phyloP scores from a whole-genome alignment of 768 basidiomycete species.

The Lentinula raphanica region DNA sequence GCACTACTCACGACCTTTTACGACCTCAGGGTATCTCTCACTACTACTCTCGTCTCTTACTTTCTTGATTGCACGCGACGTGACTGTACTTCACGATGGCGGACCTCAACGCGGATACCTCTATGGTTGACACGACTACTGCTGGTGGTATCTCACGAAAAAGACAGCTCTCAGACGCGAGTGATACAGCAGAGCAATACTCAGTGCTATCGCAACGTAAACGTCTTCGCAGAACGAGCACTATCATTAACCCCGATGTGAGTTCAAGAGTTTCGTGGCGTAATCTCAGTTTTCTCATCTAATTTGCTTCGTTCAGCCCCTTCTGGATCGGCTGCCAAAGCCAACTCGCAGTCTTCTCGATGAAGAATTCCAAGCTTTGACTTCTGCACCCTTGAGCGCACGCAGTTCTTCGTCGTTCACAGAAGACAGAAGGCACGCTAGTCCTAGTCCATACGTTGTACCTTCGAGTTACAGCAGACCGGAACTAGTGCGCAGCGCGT shows the following conservation, averaged over 20 bases:
- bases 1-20: background rate
- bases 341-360: background rate
- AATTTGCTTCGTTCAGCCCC: background rate
- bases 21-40: background rate
- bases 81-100: background rate
- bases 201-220: background rate
- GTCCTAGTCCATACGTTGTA: constrained; percentile 5
- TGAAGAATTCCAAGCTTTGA: constrained; percentile 2
- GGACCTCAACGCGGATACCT: background rate
- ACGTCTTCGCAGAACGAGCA: background rate
- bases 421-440: background rate
- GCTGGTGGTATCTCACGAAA: background rate
- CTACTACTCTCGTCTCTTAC: background rate
- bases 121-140: background rate
- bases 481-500: constrained; percentile 28
- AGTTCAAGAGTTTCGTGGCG: background rate
- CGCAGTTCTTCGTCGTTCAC: constrained; percentile 4
- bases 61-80: background rate
- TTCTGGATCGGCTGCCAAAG: background rate
- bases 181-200: background rate
- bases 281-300: background rate
- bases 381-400: background rate
- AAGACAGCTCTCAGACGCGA: background rate
- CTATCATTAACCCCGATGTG: background rate
- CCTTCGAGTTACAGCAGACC: background rate